Percentiles rank a stretch among this genome's conserved stretches.
Evolutionary conservation across 495 filamentous ascomycete genomes (phyloP).

Genomic region (Podospora pseudoanserina): DNA sequence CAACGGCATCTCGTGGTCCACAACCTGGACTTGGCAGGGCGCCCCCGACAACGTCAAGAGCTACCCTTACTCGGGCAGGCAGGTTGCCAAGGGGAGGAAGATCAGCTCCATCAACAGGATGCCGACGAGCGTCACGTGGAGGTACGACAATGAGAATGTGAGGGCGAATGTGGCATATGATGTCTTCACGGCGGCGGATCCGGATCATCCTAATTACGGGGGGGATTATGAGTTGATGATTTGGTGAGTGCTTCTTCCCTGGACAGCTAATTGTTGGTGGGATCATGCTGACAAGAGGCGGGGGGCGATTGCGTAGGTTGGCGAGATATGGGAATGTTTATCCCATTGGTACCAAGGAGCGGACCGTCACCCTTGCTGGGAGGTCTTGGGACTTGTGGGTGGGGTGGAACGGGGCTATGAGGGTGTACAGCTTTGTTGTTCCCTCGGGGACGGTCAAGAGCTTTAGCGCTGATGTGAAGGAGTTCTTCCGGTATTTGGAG

Average conservation of each 20-base stretch:
- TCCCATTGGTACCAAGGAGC: conserved; percentile 41
- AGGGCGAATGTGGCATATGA: conserved; percentile 48
- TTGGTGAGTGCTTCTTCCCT: conserved; percentile 34
- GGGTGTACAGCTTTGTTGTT: conserved; percentile 47
- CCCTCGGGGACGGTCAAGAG: conserved; percentile 26
- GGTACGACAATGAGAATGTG: conserved; percentile 40
- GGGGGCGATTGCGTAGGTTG: conserved; percentile 26
- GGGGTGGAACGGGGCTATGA: conserved; percentile 39
- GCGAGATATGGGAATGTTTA: conserved; percentile 39
- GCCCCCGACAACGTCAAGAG: conserved; percentile 43
- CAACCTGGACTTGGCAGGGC: conserved; percentile 45
- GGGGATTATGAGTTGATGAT: conserved; percentile 53
- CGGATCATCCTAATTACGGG: conserved; percentile 41
- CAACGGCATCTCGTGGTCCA: conserved; percentile 36
- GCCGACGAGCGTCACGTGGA: conserved; percentile 40
- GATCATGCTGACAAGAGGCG: not conserved
- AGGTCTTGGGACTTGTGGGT: conserved; percentile 42
- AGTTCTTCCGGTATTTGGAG: conserved; percentile 43
- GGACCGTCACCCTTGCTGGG: conserved; percentile 33
- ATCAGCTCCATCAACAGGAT: conserved; percentile 34
- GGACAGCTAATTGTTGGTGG: no score
- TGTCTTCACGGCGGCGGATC: conserved; percentile 47
- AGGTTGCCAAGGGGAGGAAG: conserved; percentile 33
- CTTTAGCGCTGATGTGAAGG: conserved; percentile 40
- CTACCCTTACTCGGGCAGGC: conserved; percentile 38